Evolutionary conservation across 768 basidiomycete genomes (phyloP), one percentile per base, ranked within the genome.

Genomic region (Pilatotrama ljubarskyi): DNA sequence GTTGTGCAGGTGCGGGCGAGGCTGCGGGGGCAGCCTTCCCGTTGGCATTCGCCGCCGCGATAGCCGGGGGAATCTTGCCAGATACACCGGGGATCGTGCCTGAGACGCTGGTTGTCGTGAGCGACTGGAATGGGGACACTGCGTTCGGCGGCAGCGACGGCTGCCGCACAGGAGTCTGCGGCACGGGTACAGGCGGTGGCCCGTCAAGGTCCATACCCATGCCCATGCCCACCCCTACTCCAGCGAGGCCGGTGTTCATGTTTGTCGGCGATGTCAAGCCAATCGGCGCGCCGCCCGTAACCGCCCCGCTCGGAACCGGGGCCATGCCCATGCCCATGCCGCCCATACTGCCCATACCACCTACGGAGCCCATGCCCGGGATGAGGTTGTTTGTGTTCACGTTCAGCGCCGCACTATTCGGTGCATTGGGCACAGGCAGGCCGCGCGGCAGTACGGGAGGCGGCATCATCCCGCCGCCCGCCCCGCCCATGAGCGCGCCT

Each of bases 391-490:
- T 63, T 42, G 61, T 62, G 51, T 64, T 66, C 51, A 64, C 59
- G 48, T 48, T 61, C 36, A 67, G 62, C 41, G 61, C 13, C 4
- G 38, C 38, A 14, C n/a, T 40, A 15, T 36, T 56, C 43, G 24
- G 55, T 15, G 36, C 51, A 20, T 35, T 22, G 22, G 6, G 44
- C 58, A 38, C 65, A 38, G 47, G 40, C 10, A 47, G 37, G 9
- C 54, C 22, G 15, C 72, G 72, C 4, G 72, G 72, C 40, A 74
- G 55, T 22, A 74, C 70, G 22, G 77, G 77, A 5, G 76, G 77
- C 11, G 76, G 75, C 77, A 78, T 78, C 43, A 77, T 57, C 22
- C 75, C 70, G 32, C 72, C 71, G 1, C 65, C 67, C 11, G 70
- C 68, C 18, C 68, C 72, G n/a, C 69, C 71, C 63, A 70, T 61